Evolutionary conservation across 306 rosid species (phyloP).

Genomic region (Sicyos baderoa): DNA sequence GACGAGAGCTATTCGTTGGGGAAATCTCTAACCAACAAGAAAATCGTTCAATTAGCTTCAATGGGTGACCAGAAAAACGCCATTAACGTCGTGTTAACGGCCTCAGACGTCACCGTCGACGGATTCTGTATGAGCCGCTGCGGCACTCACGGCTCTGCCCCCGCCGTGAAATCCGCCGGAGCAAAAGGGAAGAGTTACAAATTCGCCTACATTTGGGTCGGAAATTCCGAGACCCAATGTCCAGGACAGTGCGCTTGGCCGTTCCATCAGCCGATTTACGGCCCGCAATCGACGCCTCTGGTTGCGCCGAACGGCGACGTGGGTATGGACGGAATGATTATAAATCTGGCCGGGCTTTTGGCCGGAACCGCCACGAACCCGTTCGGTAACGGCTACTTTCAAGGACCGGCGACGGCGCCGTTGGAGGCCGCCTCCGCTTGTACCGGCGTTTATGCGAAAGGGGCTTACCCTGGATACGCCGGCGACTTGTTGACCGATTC

Average conservation of each 20-base stretch:
- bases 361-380: conserved; percentile 79
- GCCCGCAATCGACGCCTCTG: conserved; percentile 46
- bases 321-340: conserved; percentile 57
- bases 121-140: conserved; percentile 62
- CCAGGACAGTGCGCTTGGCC: conserved; percentile 79
- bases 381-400: conserved; percentile 62
- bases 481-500: conserved; percentile 44
- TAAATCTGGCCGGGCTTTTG: conserved; percentile 51
- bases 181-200: conserved; percentile 33
- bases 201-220: conserved; percentile 73
- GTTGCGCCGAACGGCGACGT: conserved; percentile 63
- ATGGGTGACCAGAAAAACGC: conserved; percentile 51
- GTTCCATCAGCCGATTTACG: conserved; percentile 58
- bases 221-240: conserved; percentile 63
- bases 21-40: conserved; percentile 43
- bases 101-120: conserved; percentile 59
- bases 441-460: conserved; percentile 53
- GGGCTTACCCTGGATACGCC: conserved; percentile 67
- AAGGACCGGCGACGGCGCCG: conserved; percentile 50
- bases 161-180: background rate
- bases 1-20: conserved; percentile 58
- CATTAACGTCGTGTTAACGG: conserved; percentile 60
- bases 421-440: conserved; percentile 66
- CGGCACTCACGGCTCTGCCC: conserved; percentile 57
- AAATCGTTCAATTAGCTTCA: conserved; percentile 44